Base-by-base conservation (phyloP, 1,284 basidiomycete genomes). In the Apiotrichum akiyoshidainum region DNA sequence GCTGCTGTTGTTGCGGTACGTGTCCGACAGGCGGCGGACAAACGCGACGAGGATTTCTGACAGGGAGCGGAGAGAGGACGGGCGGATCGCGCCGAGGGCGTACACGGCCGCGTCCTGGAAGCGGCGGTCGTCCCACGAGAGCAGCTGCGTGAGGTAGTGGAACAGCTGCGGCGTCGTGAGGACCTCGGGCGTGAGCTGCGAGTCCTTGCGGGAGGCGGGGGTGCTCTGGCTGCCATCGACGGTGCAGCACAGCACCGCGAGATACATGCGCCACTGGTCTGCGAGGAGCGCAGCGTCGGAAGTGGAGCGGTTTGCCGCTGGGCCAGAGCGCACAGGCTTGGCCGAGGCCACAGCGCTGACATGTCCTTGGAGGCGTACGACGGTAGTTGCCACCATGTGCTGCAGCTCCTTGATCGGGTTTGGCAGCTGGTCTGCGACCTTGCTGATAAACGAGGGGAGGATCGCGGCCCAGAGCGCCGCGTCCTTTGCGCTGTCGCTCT, bases 181-280 rank as follows among this genome's bases (percentile, higher is more conserved):
- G 21, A 71, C 67, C 31, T 75, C 74, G 4, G 71, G 63, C 8
- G 71, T 69, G 12, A 74, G 64, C 37, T 71, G 60, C 7, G 82
- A 78, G 54, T 92, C 73, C 57, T 74, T 76, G 0, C 70, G 63
- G 26, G 69, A 67, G 0, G 68, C 88, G 1, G 85, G 83, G 2
- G 88, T 67, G 5, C 69, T 81, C 0, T 84, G 81, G 4, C 89
- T 87, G 0, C 66, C 66, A 11, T 73, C 68, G 44, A 79, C 76
- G 0, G 89, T 92, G 17, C 88, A 84, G 66, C 89, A 92, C 8
- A 94, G 81, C 12, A 89, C 82, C 60, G 89, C 88, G 50, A 92
- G 82, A 86, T 91, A 95, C 33, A 87, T 81, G 60, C 89, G 84
- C 93, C 92, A 97, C 72, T 95, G 91, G 49, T 89, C 86, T 22